Conservation (phyloP, 371 early-diverging fungal genomes). For the Saksenaea oblongispora region DNA sequence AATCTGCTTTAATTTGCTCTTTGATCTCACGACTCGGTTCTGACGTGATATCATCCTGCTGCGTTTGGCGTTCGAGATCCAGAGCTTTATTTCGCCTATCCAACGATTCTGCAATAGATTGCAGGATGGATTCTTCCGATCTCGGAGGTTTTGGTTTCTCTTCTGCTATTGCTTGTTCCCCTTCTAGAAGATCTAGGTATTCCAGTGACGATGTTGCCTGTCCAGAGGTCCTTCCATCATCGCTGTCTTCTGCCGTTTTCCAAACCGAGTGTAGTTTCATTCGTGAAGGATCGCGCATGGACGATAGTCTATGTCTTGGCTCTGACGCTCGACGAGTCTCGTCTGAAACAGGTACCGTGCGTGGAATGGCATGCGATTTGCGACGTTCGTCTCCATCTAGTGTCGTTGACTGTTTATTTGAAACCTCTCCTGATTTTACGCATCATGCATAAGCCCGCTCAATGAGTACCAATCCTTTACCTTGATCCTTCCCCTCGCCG, state of each 20-base stretch:
- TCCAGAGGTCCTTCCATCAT: not conserved
- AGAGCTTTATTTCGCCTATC: not conserved
- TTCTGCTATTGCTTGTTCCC: not conserved
- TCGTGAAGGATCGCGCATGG: not conserved
- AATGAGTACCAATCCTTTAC: slow-evolving; percentile 1
- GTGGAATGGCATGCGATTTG: not conserved
- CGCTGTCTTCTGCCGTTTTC: not conserved
- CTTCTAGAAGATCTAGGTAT: not conserved
- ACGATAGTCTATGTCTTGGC: slow-evolving; percentile 8
- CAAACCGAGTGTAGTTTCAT: not conserved
- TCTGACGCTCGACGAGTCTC: slow-evolving; percentile 27
- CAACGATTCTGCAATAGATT: not conserved
- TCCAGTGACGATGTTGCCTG: not conserved
- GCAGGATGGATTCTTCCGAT: not conserved
- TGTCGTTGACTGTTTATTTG: not conserved
- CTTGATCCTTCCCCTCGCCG: slow-evolving; percentile 9
- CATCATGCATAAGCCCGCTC: slow-evolving; percentile 2
- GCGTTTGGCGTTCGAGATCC: not conserved
- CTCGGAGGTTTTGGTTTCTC: not conserved
- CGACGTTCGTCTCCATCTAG: not conserved
- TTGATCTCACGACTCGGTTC: slow-evolving; percentile 24
- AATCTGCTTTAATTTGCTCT: slow-evolving; percentile 40
- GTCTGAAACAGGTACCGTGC: not conserved
- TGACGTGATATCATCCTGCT: not conserved
- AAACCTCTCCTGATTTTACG: not conserved